Base-by-base conservation (phyloP, 371 early-diverging fungal species). In the Scutellospora calospora region DNA sequence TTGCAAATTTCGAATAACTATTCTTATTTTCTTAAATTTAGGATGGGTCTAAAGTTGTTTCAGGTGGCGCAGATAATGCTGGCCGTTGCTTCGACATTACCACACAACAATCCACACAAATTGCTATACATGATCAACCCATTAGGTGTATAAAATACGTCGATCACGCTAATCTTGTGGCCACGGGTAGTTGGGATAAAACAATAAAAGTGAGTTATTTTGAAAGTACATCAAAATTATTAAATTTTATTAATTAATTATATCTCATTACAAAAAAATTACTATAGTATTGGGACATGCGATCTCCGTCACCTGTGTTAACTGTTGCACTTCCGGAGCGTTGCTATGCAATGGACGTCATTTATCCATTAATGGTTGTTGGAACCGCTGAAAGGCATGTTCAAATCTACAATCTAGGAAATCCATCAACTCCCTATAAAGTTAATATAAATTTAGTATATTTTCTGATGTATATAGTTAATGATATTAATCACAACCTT, bases 151-250 rank as follows among this genome's bases (percentile, higher is more conserved):
- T 91, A 33, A 84, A 87, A 62, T 94, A 90, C 85, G 89, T 93
- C 2, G 91, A 94, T 55, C 87, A 55, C 16, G 18, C 81, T 31
- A 86, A 86, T 55, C 88, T 93, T 62, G 73, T 96, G 20, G 92
- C 93, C 25, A 95, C 98, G 31, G 99, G 94, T 29, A 89, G 95
- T 77, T 99, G 99, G 98, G 99, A 99, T 87, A 98, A 98, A 84
- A 95, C 94, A 14, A 66, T 94, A 75, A 93, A 92, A 81, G 87
- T 79, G 83, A 81, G 51, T 72, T 81, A 75, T 76, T 4, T 14
- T 25, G 27, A 27, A 71, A 29, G 18, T 11, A 45, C 45, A 54
- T 80, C 60, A 74, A 22, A 63, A 33, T 59, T 29, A 33, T 68
- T 78, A 65, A 69, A 54, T 77, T 55, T 63, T 20, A 45, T 54